A percentile compares a stretch with the other conserved stretches of the same genome.
These are phyloP conservation scores for Phyllosticta ampelicida DNA, from an alignment of 2,329 filamentous ascomycete species.

Conservation along the genomic window DNA sequence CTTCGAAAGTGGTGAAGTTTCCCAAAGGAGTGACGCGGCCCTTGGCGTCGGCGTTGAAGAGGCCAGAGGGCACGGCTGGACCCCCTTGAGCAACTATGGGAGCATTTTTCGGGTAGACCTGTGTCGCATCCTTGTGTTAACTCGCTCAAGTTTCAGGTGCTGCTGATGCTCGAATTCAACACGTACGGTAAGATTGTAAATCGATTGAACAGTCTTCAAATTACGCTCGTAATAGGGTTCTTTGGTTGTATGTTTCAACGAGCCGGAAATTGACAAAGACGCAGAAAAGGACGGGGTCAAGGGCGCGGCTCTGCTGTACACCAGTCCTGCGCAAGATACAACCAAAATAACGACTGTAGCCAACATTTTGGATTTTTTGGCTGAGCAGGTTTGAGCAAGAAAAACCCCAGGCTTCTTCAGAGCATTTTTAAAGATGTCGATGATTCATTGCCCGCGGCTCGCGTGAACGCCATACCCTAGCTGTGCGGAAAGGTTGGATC, in stretches of 20 bases:
- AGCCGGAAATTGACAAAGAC: not conserved
- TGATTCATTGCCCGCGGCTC: too few relatives aligned
- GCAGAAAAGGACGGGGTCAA: too few relatives aligned
- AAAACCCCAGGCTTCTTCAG: not conserved
- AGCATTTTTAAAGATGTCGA: not conserved
- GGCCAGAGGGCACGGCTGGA: slow-evolving; percentile 26
- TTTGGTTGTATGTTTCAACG: not conserved
- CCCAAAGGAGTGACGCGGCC: slow-evolving; percentile 34
- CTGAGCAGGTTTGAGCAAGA: not conserved
- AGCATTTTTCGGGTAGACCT: slow-evolving; percentile 27
- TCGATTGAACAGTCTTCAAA: slow-evolving; percentile 26
- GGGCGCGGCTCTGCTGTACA: not conserved
- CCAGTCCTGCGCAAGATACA: not conserved
- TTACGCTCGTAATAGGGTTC: slow-evolving; percentile 20
- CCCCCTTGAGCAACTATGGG: slow-evolving; percentile 26
- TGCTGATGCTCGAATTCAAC: not conserved
- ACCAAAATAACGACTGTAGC: not conserved
- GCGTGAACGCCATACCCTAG: not conserved
- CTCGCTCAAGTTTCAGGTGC: not conserved
- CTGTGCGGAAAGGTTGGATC: too few relatives aligned
- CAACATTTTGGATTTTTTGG: not conserved
- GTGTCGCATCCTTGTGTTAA: not conserved
- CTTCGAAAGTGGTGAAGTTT: slow-evolving; percentile 32
- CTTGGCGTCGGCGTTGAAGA: slow-evolving; percentile 29
- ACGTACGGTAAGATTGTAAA: slow-evolving; percentile 31